Conservation (phyloP, 2,329 filamentous ascomycete species). For the Paecilomyces sp. region DNA sequence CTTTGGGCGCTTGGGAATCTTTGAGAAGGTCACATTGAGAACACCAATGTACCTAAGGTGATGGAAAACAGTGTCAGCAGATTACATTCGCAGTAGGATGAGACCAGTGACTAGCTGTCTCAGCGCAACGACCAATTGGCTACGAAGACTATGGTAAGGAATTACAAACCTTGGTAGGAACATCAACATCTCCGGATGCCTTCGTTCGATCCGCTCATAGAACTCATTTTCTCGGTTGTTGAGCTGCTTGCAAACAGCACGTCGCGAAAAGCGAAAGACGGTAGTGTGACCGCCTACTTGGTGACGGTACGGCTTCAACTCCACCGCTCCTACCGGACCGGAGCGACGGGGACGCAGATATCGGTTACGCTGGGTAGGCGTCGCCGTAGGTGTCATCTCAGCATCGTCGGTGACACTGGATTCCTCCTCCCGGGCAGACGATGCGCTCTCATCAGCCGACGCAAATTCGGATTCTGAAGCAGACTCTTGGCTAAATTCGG, state of each 20-base stretch:
- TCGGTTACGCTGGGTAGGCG: slow-evolving; percentile 27
- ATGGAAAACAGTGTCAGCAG: slow-evolving; percentile 2
- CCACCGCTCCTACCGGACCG: slow-evolving; percentile 75
- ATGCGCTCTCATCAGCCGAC: slow-evolving; percentile 35
- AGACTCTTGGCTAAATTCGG: slow-evolving; percentile 31
- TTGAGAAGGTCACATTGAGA: slow-evolving; percentile 90
- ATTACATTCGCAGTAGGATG: neutral
- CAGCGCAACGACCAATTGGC: neutral
- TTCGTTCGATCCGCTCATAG: slow-evolving; percentile 89
- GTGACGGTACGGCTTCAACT: slow-evolving; percentile 93
- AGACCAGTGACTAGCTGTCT: neutral
- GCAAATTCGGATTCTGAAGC: slow-evolving; percentile 39
- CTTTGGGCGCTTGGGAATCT: slow-evolving; percentile 60
- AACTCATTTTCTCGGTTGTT: slow-evolving; percentile 99
- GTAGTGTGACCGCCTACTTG: slow-evolving; percentile 97
- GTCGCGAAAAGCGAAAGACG: slow-evolving; percentile 87
- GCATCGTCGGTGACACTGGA: slow-evolving; percentile 50
- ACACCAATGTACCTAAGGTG: slow-evolving; percentile 82
- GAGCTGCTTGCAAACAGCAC: slow-evolving; percentile 94
- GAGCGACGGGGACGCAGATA: slow-evolving; percentile 21
- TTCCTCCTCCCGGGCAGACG: slow-evolving; percentile 43
- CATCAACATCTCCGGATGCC: slow-evolving; percentile 80
- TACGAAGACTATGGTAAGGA: neutral
- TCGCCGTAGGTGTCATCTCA: slow-evolving; percentile 42
- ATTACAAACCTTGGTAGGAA: slow-evolving; percentile 75